A percentile compares a stretch with the other conserved stretches of the same genome.
These are phyloP conservation scores for Saccharomyces pastorianus DNA, from an alignment of 1,139 yeast genomes.

Conservation along the genomic window DNA sequence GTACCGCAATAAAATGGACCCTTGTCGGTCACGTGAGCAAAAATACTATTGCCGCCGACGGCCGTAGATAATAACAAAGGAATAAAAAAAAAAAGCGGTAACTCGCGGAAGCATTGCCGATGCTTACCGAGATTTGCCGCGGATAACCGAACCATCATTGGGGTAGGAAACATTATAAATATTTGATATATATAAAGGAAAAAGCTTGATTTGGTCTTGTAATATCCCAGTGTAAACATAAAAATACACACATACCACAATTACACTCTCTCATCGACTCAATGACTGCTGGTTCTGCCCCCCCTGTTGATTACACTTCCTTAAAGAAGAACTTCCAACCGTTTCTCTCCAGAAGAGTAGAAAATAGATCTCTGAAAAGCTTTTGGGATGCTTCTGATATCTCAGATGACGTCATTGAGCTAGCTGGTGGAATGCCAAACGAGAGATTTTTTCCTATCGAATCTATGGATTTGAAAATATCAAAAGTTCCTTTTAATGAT, in stretches of 20 bases:
- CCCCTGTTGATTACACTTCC: conserved; percentile 1
- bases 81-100: background rate
- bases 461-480: conserved; percentile 40
- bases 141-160: background rate
- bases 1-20: background rate
- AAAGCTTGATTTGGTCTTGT: background rate
- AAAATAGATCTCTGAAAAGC: conserved; percentile 12
- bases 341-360: conserved; percentile 19
- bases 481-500: conserved; percentile 27
- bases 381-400: conserved; percentile 33
- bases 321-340: conserved; percentile 14
- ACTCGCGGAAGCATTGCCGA: background rate
- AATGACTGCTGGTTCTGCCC: background rate
- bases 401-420: conserved; percentile 38
- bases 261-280: background rate
- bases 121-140: background rate
- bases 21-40: background rate
- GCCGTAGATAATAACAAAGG: background rate
- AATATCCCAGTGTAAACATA: background rate
- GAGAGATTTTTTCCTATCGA: conserved; percentile 53
- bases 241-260: background rate
- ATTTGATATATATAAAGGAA: background rate
- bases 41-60: background rate
- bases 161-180: background rate
- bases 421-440: conserved; percentile 53